phyloP scores from a whole-genome alignment of 768 basidiomycete species.

The Lactifluus hygrophoroides region DNA sequence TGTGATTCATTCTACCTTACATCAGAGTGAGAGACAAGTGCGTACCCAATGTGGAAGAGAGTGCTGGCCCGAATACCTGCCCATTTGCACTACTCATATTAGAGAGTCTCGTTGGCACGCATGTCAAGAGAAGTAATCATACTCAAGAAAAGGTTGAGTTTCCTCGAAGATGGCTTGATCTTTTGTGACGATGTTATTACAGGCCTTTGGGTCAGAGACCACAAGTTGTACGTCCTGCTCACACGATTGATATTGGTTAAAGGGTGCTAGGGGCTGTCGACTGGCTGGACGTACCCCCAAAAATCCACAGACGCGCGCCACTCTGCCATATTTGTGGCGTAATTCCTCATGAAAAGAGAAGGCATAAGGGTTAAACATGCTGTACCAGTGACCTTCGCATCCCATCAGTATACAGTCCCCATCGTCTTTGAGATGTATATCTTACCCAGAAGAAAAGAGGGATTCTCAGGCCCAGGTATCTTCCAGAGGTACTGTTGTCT shows the following conservation, averaged over 20 bases:
- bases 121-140: not conserved
- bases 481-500: not conserved
- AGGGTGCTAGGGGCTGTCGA: not conserved
- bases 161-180: not conserved
- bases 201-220: conserved; percentile 3
- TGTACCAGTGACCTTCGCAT: not conserved
- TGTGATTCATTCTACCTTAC: not conserved
- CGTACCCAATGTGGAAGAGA: not conserved
- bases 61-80: not conserved
- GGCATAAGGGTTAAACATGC: not conserved
- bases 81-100: not conserved
- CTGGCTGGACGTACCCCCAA: not conserved
- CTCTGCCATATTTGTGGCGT: not conserved
- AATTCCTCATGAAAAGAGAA: not conserved
- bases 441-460: not conserved
- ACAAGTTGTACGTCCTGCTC: not conserved
- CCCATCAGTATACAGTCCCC: not conserved
- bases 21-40: not conserved
- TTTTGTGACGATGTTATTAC: not conserved
- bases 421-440: not conserved
- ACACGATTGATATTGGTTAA: not conserved
- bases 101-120: too few relatives aligned
- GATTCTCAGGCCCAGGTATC: not conserved
- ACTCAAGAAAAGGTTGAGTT: not conserved
- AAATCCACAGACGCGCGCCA: not conserved